Conservation (phyloP, 768 basidiomycete genomes). For the Dioszegia crocea region DNA sequence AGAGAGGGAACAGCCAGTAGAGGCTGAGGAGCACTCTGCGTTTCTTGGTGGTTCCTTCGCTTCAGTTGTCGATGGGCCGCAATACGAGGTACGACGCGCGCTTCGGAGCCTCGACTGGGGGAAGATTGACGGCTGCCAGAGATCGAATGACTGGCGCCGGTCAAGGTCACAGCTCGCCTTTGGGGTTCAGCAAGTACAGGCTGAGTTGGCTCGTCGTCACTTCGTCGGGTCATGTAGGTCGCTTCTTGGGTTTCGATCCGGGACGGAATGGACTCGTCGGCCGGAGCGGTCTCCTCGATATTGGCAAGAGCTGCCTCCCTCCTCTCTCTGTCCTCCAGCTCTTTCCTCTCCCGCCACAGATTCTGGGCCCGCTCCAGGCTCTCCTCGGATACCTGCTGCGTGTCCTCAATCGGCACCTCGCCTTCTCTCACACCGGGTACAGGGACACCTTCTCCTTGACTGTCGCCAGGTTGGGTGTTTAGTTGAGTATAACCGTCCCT, state of each 20-base stretch:
- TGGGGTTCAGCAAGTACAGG: background rate
- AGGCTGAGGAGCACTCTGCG: slow-evolving; percentile 1
- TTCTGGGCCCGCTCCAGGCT: background rate
- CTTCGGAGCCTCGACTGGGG: background rate
- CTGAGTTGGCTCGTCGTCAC: background rate
- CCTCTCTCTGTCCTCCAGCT: background rate
- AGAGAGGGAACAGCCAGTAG: background rate
- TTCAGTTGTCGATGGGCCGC: background rate
- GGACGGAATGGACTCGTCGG: background rate
- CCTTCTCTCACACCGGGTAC: background rate
- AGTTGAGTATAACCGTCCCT: too few species aligned
- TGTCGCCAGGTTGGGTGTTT: background rate
- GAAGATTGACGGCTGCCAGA: background rate
- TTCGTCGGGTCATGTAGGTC: background rate
- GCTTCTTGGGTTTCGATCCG: background rate
- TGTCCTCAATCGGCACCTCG: background rate
- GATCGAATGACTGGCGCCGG: too few species aligned
- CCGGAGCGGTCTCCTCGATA: background rate
- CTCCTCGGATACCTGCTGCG: background rate
- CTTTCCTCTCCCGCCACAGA: background rate
- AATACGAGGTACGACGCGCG: background rate
- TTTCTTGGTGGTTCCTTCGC: background rate
- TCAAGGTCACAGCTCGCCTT: background rate
- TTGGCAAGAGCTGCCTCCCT: background rate
- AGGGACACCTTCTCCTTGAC: background rate